Evolutionary conservation across 2,329 filamentous ascomycete species (phyloP), one percentile per base, ranked within the genome.

Genomic region (Westerdykella ornata): DNA sequence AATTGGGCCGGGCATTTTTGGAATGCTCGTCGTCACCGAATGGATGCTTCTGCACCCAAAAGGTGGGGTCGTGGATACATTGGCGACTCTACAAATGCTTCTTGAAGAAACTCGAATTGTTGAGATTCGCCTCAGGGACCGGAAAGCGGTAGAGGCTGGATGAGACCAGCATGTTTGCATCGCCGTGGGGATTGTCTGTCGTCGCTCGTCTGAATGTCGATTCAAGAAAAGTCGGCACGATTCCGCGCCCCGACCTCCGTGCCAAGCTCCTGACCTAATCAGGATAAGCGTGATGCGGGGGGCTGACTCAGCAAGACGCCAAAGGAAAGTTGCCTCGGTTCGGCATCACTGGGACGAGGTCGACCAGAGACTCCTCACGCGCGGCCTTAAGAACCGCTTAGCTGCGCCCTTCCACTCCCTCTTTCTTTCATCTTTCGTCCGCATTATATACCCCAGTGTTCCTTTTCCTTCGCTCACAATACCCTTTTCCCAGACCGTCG

Each of bases 381-480:
- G 14, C 22, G 12, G 22, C 35, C 50, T 50, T 56, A 55, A 57
- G 46, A 43, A 38, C 45, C n/a, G 28, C 41, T 40, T 28, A 33
- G 42, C 45, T 44, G 48, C 46, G 44, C 20, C 34, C 39, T 40
- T 36, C 38, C 41, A 37, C 37, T 34, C 35, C 38, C 42, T 28
- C 36, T 35, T 28, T 14, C 12, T 12, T 30, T 35, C 19, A 26
- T 30, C 37, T 32, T 28, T 18, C 22, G 13, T 8, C 38, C 26
- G 32, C 19, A 17, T 40, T 31, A 37, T 30, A 22, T 18, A 40
- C 36, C 13, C 30, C 33, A 33, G 9, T 26, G 14, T 45, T 35
- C 37, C 22, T 39, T 37, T 3, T 16, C 19, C 40, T 26, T 36
- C 22, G 14, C 17, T 42, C 31, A 9, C 6, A 29, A 26, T 22